Evolutionary conservation across 1,284 basidiomycete species (phyloP).

Genomic region (Porodaedalea pini): DNA sequence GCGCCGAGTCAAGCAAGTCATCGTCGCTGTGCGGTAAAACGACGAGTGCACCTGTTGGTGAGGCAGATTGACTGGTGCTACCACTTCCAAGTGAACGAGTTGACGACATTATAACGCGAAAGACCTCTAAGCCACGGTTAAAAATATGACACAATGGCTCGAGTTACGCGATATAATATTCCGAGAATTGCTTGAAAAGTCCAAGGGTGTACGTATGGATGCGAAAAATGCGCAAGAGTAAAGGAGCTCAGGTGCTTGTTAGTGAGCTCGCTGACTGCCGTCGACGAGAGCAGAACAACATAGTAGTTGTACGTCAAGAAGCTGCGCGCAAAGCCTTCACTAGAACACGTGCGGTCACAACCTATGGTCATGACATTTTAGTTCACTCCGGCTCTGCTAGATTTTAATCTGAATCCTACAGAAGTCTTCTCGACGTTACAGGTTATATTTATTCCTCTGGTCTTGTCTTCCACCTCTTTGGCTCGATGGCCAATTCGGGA

Average conservation of each 20-base stretch:
- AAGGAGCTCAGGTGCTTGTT: not conserved
- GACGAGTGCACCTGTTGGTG: slow-evolving; percentile 6
- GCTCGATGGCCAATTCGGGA: no score
- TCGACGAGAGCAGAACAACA: not conserved
- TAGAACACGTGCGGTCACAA: not conserved
- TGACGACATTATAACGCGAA: not conserved
- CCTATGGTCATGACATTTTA: not conserved
- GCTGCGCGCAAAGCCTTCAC: not conserved
- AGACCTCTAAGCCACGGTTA: no score
- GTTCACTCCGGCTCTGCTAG: no score
- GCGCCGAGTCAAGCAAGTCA: not conserved
- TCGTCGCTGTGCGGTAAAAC: slow-evolving; percentile 3
- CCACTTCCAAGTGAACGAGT: not conserved
- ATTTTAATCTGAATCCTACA: no score
- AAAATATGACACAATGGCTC: no score
- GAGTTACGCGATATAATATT: no score
- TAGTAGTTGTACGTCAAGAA: not conserved
- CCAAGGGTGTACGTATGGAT: no score
- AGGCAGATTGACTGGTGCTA: not conserved
- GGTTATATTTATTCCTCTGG: no score
- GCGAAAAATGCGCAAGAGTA: not conserved
- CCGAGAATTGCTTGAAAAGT: no score
- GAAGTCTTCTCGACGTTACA: no score
- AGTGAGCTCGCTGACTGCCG: not conserved
- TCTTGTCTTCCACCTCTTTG: no score